Base-by-base conservation (phyloP, 2,329 filamentous ascomycete species). In the Sporothrix variecibatus region DNA sequence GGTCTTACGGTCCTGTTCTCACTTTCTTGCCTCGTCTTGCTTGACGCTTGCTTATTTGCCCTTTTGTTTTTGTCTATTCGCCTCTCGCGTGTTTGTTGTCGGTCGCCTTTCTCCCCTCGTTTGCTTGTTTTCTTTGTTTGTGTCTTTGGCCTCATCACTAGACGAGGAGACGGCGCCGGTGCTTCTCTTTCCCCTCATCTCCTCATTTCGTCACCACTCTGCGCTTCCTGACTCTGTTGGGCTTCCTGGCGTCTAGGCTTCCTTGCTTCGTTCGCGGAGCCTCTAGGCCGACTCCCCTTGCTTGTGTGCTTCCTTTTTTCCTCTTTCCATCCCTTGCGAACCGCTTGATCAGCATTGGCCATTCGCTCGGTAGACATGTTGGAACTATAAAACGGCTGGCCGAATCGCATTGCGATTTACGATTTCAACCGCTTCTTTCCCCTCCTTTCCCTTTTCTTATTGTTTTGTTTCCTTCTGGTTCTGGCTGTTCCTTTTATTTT, bases 51-150 rank as follows among this genome's bases (percentile, higher is more conserved):
- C 38, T 38, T 11, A 7, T 53, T 65, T 53, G 17, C 28, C 53
- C 34, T 1, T 20, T 56, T 43, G 40, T 20, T 43, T 65, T 17
- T 53, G 28, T 31, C 46, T 38, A 62, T n/a, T 60, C 56, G 43
- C 53, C 53, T 67, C 62, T 67, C 62, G 20, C 38, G 62, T 28
- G 62, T 46, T 73, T 65, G 46, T 62, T 34, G 23, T 23, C 38
- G 28, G 23, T 26, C 40, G 34, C 31, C 56, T 31, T 56, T 51
- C 15, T 73, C 40, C 43, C 6, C 43, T 49, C 43, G 43, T 49
- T 49, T 49, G 43, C 43, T 74, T 56, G 40, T 62, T 28, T 73
- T 43, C 65, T 64, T 68, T 73, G 74, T 46, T 9, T 71, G n/a
- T n/a, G n/a, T 12, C 49, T 49, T 43, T 34, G 51, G 60, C 34